These are phyloP conservation scores for Mycosphaerelloides madeirae DNA, from an alignment of 2,329 filamentous ascomycete genomes.

Conservation along the genomic window DNA sequence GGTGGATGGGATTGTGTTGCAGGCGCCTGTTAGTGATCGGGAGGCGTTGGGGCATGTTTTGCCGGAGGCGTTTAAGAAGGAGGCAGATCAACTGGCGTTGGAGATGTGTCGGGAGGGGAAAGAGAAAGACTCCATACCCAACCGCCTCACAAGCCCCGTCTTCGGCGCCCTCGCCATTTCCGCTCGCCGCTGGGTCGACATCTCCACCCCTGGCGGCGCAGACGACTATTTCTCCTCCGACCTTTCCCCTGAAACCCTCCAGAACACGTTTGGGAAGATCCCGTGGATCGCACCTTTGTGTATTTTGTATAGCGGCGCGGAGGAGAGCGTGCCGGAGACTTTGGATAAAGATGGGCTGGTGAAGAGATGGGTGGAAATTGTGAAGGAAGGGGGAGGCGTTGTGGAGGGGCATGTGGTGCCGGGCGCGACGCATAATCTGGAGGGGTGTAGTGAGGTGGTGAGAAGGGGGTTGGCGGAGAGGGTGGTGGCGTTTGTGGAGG, in stretches of 20 bases:
- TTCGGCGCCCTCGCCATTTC: slow-evolving; percentile 43
- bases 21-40: slow-evolving; percentile 74
- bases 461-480: slow-evolving; percentile 23
- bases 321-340: slow-evolving; percentile 58
- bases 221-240: slow-evolving; percentile 90
- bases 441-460: slow-evolving; percentile 43
- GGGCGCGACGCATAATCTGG: slow-evolving; percentile 50
- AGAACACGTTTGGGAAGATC: slow-evolving; percentile 61
- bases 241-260: slow-evolving; percentile 55
- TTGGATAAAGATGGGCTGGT: slow-evolving; percentile 58
- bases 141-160: slow-evolving; percentile 24
- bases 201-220: slow-evolving; percentile 58
- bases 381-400: slow-evolving; percentile 40
- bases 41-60: slow-evolving; percentile 55
- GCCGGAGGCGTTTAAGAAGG: slow-evolving; percentile 40
- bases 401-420: slow-evolving; percentile 48
- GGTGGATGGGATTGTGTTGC: slow-evolving; percentile 72
- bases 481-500: slow-evolving; percentile 41
- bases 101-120: slow-evolving; percentile 42
- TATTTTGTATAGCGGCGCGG: slow-evolving; percentile 60
- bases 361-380: slow-evolving; percentile 50
- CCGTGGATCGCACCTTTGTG: slow-evolving; percentile 51
- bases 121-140: slow-evolving; percentile 52
- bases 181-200: slow-evolving; percentile 56
- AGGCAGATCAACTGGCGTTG: slow-evolving; percentile 42